Evolutionary conservation across 1,284 basidiomycete species (phyloP).

Genomic region (Wallemia hederae): DNA sequence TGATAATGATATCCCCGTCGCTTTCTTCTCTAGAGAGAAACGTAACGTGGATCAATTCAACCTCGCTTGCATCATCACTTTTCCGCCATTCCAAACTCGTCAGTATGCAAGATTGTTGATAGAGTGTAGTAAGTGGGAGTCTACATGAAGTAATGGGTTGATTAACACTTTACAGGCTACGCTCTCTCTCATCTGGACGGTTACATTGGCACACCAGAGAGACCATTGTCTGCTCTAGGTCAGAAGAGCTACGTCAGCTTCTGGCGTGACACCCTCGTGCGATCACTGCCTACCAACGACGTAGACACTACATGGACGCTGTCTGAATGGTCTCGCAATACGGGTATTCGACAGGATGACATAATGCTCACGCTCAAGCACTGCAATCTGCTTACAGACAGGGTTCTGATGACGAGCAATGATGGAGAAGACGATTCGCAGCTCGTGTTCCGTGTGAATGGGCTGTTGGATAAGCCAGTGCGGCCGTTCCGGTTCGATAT

Average conservation of each 20-base stretch:
- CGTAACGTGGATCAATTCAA: conserved; percentile 89
- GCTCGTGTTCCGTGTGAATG: not conserved
- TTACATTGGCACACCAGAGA: not conserved
- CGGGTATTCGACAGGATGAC: not conserved
- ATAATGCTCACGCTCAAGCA: not conserved
- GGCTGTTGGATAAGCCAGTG: not conserved
- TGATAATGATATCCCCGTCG: conserved; percentile 1
- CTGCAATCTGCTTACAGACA: not conserved
- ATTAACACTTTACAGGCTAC: not conserved
- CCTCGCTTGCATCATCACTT: conserved; percentile 78
- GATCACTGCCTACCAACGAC: not conserved
- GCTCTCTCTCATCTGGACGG: not conserved
- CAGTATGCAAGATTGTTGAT: conserved; percentile 89
- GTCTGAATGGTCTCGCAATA: not conserved
- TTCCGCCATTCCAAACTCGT: conserved; percentile 70
- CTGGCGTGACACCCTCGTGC: not conserved
- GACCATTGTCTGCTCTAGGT: not conserved
- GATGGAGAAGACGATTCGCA: not conserved
- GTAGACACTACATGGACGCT: not conserved
- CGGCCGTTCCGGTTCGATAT: not conserved
- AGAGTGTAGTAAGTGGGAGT: conserved; percentile 58
- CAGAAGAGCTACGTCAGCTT: not conserved
- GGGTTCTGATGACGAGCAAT: not conserved
- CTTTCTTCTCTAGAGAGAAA: conserved; percentile 38
- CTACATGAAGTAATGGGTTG: too few relatives aligned